phyloP scores from a whole-genome alignment of 129 eudicot genomes.

The Flaveria ramosissima region DNA sequence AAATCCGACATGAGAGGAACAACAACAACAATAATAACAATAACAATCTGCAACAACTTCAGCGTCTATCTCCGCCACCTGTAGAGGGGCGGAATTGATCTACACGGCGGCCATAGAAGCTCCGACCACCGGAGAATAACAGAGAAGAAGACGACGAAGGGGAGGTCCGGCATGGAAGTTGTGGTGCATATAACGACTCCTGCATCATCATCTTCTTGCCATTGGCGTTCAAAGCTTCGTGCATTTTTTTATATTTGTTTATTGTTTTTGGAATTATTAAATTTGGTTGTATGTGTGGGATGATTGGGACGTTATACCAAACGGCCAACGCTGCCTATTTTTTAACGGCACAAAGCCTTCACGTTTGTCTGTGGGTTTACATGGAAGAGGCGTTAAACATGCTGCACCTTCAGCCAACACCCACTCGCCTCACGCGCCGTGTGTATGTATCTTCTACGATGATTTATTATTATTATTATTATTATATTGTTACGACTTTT shows the following conservation, averaged over 20 bases:
- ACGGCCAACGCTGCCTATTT: conserved; percentile 35
- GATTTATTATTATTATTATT: too few species aligned
- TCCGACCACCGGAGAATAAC: conserved; percentile 30
- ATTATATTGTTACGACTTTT: too few species aligned
- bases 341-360: conserved; percentile 22
- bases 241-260: background rate
- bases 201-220: conserved; percentile 21
- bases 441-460: too few species aligned
- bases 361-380: conserved; percentile 28
- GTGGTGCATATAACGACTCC: conserved; percentile 41
- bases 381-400: conserved; percentile 32
- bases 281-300: conserved; percentile 33
- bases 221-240: conserved; percentile 33
- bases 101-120: conserved; percentile 51
- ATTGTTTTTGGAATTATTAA: conserved; percentile 2
- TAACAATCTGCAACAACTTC: conserved; percentile 1
- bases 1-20: conserved; percentile 1
- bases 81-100: conserved; percentile 33
- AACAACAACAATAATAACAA: background rate
- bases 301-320: conserved; percentile 68
- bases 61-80: conserved; percentile 35
- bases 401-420: background rate
- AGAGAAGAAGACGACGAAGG: conserved; percentile 39
- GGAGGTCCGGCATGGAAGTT: conserved; percentile 48
- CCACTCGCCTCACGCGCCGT: conserved; percentile 23